These are phyloP conservation scores for Porcisia deanei DNA, from an alignment of 208 protist genomes.

Conservation along the genomic window DNA sequence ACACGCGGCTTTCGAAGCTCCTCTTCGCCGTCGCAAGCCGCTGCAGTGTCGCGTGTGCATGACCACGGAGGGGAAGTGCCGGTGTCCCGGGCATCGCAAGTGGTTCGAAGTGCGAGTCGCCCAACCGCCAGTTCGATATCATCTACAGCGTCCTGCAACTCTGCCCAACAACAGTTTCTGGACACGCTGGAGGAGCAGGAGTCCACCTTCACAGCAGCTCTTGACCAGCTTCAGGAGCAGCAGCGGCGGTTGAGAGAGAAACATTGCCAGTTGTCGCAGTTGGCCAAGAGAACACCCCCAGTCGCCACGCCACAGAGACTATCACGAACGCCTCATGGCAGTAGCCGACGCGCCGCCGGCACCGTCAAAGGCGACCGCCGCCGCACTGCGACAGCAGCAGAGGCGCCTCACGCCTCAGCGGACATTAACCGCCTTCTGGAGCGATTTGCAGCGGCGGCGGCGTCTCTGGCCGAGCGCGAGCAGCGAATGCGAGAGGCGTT, in stretches of 20 bases:
- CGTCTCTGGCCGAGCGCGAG: slow-evolving; percentile 36
- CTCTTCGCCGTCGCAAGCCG: background rate
- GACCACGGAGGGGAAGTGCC: background rate
- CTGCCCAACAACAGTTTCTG: slow-evolving; percentile 25
- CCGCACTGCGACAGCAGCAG: background rate
- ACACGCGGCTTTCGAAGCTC: background rate
- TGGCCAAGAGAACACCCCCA: background rate
- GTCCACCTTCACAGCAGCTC: slow-evolving; percentile 22
- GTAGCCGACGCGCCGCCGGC: background rate
- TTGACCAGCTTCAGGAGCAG: slow-evolving; percentile 30
- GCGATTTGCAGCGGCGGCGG: slow-evolving; percentile 32
- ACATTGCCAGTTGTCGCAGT: slow-evolving; percentile 8
- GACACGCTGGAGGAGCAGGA: slow-evolving; percentile 31
- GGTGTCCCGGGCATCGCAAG: background rate
- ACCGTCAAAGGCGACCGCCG: too few relatives aligned
- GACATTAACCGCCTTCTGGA: slow-evolving; percentile 29
- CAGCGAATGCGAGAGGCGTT: slow-evolving; percentile 31
- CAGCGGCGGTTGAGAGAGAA: slow-evolving; percentile 26
- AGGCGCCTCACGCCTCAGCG: background rate
- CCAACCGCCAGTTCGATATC: slow-evolving; percentile 1
- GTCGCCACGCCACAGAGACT: background rate
- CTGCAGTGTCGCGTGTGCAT: too few relatives aligned
- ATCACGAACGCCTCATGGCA: background rate
- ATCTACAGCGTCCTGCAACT: slow-evolving; percentile 8
- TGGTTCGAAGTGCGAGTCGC: slow-evolving; percentile 8